Percentiles rank a stretch among this genome's conserved stretches.
Conservation (phyloP, 805 yeast genomes). For the Candida odintsovae region DNA sequence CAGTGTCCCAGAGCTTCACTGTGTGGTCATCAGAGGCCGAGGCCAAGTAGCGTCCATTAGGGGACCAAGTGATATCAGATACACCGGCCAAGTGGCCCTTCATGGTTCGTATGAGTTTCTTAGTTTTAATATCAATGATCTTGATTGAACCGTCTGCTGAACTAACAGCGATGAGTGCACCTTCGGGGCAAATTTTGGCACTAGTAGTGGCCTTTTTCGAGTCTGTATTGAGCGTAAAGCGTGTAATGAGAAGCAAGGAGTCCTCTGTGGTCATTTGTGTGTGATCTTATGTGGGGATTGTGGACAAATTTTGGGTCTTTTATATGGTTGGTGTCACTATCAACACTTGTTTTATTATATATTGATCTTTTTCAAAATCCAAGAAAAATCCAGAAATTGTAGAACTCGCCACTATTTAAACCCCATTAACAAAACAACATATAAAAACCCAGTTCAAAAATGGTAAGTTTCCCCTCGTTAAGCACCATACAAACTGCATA, state of each 20-base stretch:
- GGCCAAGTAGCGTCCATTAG: constrained; percentile 66
- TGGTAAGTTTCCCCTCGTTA: background rate
- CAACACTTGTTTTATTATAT: too few species aligned
- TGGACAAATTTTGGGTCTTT: too few species aligned
- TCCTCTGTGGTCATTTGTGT: background rate
- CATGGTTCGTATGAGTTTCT: constrained; percentile 27
- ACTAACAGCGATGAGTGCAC: constrained; percentile 48
- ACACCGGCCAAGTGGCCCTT: constrained; percentile 66
- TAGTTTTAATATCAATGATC: constrained; percentile 45
- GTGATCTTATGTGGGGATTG: too few species aligned
- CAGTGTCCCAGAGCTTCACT: constrained; percentile 64
- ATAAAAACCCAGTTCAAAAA: background rate
- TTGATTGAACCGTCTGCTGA: constrained; percentile 54
- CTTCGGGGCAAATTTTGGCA: constrained; percentile 59
- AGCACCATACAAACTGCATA: background rate
- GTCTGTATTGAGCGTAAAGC: background rate
- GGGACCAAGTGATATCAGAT: constrained; percentile 73
- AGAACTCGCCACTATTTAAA: background rate
- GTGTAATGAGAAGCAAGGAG: background rate
- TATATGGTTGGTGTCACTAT: background rate
- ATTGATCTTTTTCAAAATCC: background rate
- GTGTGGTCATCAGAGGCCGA: constrained; percentile 85
- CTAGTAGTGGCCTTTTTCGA: constrained; percentile 28
- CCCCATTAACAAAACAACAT: background rate
- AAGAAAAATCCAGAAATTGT: background rate